Base-by-base conservation (phyloP, 2,329 filamentous ascomycete genomes). In the Coleophoma cylindrospora region DNA sequence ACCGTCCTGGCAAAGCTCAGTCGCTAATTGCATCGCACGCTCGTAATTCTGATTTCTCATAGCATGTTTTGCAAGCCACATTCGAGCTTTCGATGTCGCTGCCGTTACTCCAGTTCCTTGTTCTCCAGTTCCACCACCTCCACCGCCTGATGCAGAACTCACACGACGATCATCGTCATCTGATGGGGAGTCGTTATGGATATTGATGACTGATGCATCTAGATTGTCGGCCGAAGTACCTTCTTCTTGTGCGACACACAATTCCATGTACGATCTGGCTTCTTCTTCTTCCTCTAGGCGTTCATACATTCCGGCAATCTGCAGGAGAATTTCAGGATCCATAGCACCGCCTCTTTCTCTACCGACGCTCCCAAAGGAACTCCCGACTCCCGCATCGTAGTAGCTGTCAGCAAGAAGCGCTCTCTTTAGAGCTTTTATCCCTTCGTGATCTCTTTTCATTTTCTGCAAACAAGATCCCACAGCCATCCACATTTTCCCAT, bases 401-500 rank as follows among this genome's bases (percentile, higher is more conserved):
- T 91, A 92, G 47, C 86, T 89, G 48, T 95, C 91, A 1, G 91
- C 91, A 1, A 94, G 81, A 8, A 99, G 74, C 0, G 94, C 94
- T 36, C 94, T 86, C 66, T 99, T 99, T 60, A 96, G 83, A 0
- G 94, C 90, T 63, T 95, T 94, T 68, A 99, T 96, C 32, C 90
- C 92, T 60, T 96, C 91, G n/a, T 84, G 79, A 46, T 89, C 76
- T 49, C 91, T 84, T 47, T 85, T 86, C 78, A 96, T 95, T 65
- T 91, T 92, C 54, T 92, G 87, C 56, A 95, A 84, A 65, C 92
- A 96, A 34, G 88, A 88, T 10, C 89, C 94, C 5, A 99, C 91
- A 0, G 94, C 94, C 74, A 94, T 87, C 94, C 94, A 99, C 89
- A 99, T 95, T 69, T 97, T 97, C 0, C 91, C 89, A 60, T 99